Conservation (phyloP, 257 asterid species). For the Nicotiana sylvestris region DNA sequence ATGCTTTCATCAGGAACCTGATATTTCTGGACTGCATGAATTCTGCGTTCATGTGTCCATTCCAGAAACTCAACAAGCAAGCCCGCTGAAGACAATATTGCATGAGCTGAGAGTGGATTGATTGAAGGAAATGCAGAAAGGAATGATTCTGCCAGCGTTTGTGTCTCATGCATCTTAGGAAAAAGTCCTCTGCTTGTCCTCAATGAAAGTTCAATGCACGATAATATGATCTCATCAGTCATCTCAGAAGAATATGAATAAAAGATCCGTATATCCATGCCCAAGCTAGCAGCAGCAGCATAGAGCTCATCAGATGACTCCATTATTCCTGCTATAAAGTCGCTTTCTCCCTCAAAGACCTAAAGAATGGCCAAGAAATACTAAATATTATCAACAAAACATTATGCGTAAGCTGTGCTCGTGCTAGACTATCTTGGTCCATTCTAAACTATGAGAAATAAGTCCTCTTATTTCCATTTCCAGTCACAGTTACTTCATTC, state of each 20-base stretch:
- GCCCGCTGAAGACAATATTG: slow-evolving; percentile 69
- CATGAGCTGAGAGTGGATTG: slow-evolving; percentile 92
- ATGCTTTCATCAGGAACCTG: slow-evolving; percentile 71
- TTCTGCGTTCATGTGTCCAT: slow-evolving; percentile 44
- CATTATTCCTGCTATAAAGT: slow-evolving; percentile 61
- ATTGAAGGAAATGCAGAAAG: slow-evolving; percentile 85
- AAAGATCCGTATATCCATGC: slow-evolving; percentile 78
- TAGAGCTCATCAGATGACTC: slow-evolving; percentile 95
- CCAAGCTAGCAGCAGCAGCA: slow-evolving; percentile 93
- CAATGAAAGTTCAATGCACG: slow-evolving; percentile 62
- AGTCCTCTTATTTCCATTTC: not conserved
- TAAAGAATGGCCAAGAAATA: slow-evolving; percentile 27
- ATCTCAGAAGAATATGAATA: slow-evolving; percentile 69
- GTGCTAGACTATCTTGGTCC: slow-evolving; percentile 11
- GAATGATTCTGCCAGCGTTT: slow-evolving; percentile 86
- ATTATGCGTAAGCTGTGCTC: not conserved
- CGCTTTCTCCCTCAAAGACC: slow-evolving; percentile 89
- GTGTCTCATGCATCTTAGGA: slow-evolving; percentile 73
- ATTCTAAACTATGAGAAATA: not conserved
- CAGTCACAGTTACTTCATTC: slow-evolving; percentile 1
- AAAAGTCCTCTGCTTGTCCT: slow-evolving; percentile 45
- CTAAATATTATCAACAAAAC: slow-evolving; percentile 3
- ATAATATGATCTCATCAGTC: slow-evolving; percentile 79
- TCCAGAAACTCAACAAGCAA: slow-evolving; percentile 63
- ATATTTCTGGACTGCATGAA: slow-evolving; percentile 52